Evolutionary conservation across 495 filamentous ascomycete species (phyloP), one percentile per base, ranked within the genome.

Genomic region (Cetradonia linearis): DNA sequence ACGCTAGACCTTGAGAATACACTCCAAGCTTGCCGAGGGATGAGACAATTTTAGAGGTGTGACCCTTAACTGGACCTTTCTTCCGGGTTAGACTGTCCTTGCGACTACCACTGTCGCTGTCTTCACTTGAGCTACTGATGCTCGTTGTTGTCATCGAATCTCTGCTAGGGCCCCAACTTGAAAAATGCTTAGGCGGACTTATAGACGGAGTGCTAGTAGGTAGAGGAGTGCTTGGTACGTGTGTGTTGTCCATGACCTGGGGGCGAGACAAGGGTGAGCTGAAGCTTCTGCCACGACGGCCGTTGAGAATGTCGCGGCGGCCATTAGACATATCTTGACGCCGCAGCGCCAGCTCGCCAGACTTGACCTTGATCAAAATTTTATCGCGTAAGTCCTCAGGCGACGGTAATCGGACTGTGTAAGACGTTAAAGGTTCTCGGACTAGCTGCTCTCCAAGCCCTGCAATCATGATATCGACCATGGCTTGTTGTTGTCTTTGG

Each of bases 301-400:
- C 76, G 37, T 69, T 68, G 10, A 74, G 65, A 30, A 77, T 64
- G 30, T 78, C 71, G 66, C 62, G 52, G 66, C 54, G 55, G 70
- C 68, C 74, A 73, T 58, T 64, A 40, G 58, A 20, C 69, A 27
- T 66, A 72, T 49, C 73, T 73, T 33, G 77, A 71, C 60, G 77
- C 46, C 60, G 77, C 46, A 62, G 55, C 44, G 71, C 65, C 30
- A 67, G 38, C 59, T 79, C 72, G 34, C 77, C 79, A 11, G 80
- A 85, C 68, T 98, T 98, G 61, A 96, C 93, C 67, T 98, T 98
- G 74, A 98, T 84, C 55, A 98, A 73, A 62, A 98, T 90, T 34
- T 82, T 84, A 64, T 86, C 75, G 70, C 83, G 86, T 28, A 98
- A 75, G 54, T 95, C 85, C 38, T 94, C 85, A 0, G 93, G 93